phyloP scores from a whole-genome alignment of 768 basidiomycete genomes.

The Lactifluus rugatus region DNA sequence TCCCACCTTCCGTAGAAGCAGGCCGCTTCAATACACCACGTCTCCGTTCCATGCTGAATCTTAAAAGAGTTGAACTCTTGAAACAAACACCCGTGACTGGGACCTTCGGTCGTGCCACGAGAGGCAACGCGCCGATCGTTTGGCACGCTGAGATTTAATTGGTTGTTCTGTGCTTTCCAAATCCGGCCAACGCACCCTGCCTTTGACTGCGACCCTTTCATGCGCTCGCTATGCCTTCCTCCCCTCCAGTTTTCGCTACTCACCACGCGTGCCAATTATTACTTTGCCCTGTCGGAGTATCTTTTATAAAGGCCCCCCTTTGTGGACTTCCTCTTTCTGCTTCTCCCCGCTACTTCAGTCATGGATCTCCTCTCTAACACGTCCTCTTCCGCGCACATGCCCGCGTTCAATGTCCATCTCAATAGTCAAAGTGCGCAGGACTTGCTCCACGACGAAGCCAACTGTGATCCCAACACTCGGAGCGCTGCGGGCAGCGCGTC shows the following conservation, averaged over 20 bases:
- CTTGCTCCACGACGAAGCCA: not conserved
- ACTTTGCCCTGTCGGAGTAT: not conserved
- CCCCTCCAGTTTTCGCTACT: not conserved
- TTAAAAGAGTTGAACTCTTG: not conserved
- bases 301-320: not conserved
- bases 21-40: constrained; percentile 52
- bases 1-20: constrained; percentile 66
- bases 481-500: constrained; percentile 8
- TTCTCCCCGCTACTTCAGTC: not conserved
- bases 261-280: not conserved
- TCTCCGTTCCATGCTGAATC: constrained; percentile 49
- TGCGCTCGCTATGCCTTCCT: not conserved
- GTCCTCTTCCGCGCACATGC: not conserved
- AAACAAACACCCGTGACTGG: no score
- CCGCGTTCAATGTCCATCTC: not conserved
- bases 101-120: not conserved
- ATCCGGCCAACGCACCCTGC: not conserved
- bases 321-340: not conserved
- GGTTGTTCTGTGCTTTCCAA: not conserved
- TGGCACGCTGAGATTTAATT: not conserved
- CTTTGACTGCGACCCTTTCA: not conserved
- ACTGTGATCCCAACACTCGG: not conserved
- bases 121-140: not conserved
- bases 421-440: not conserved
- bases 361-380: not conserved